Conservation (phyloP, 108 stramenopile species). For the Mediolabrus comicus region DNA sequence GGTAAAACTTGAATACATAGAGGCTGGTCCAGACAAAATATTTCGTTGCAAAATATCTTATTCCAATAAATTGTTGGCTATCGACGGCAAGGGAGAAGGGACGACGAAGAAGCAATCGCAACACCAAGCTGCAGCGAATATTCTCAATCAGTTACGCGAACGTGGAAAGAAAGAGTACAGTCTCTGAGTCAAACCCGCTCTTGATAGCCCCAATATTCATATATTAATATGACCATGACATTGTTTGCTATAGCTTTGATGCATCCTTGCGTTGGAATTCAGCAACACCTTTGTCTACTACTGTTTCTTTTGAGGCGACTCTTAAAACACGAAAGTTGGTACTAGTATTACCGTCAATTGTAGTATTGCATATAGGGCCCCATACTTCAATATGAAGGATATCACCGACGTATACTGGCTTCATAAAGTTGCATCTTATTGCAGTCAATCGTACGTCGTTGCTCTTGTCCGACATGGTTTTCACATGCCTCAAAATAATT, state of each 20-base stretch:
- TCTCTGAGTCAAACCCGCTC: not conserved
- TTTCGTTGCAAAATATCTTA: slow-evolving; percentile 21
- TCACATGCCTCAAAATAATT: slow-evolving; percentile 43
- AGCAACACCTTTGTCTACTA: slow-evolving; percentile 15
- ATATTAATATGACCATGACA: no score
- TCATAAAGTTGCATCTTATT: slow-evolving; percentile 49
- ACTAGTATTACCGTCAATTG: not conserved
- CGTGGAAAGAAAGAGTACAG: not conserved
- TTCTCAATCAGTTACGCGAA: slow-evolving; percentile 26
- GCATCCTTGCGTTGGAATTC: not conserved
- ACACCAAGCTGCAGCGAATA: slow-evolving; percentile 14
- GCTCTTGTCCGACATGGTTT: not conserved
- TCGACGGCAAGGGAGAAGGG: slow-evolving; percentile 19
- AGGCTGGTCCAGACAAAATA: slow-evolving; percentile 1
- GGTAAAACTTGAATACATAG: slow-evolving; percentile 7
- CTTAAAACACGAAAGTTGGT: slow-evolving; percentile 10
- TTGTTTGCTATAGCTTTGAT: not conserved
- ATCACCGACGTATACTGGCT: slow-evolving; percentile 73
- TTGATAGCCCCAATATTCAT: no score
- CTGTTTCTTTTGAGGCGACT: not conserved
- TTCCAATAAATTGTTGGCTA: slow-evolving; percentile 1
- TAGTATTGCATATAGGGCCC: slow-evolving; percentile 9
- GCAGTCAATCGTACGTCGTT: slow-evolving; percentile 15
- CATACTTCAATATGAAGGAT: slow-evolving; percentile 49
- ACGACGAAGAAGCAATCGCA: slow-evolving; percentile 26